A percentile compares a stretch with the other conserved stretches of the same genome.
Evolutionary conservation across 306 rosid species (phyloP).

Genomic region (Calophaca sinica): DNA sequence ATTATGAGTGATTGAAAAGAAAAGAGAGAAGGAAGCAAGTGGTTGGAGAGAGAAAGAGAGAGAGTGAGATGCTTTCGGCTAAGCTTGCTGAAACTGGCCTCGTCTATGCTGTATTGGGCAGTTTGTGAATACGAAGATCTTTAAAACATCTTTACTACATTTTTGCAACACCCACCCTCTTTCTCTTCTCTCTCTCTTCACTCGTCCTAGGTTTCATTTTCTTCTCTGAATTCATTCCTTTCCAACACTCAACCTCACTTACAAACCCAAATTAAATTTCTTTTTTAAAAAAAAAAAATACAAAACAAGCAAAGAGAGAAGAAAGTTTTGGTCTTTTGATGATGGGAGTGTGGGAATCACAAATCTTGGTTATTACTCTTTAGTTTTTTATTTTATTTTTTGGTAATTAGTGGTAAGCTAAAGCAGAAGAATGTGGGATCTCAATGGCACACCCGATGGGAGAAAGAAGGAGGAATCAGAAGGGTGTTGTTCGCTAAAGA

Average conservation of each 20-base stretch:
- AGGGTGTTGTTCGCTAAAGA: conserved; percentile 71
- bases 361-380: conserved; percentile 16
- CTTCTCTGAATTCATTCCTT: conserved; percentile 31
- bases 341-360: conserved; percentile 10
- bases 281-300: too few species aligned
- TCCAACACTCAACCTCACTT: conserved; percentile 11
- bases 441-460: conserved; percentile 82
- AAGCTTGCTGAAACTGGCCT: conserved; percentile 70
- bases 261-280: too few species aligned
- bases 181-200: conserved; percentile 35
- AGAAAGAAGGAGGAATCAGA: conserved; percentile 64
- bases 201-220: conserved; percentile 55
- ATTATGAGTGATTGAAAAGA: conserved; percentile 51
- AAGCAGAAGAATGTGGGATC: conserved; percentile 90
- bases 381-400: not conserved
- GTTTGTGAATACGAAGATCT: conserved; percentile 59
- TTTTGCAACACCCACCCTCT: conserved; percentile 57
- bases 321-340: conserved; percentile 33
- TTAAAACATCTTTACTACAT: conserved; percentile 56
- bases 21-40: conserved; percentile 56
- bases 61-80: conserved; percentile 57
- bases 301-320: not conserved
- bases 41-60: conserved; percentile 45
- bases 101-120: conserved; percentile 78
- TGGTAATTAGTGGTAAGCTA: too few species aligned